Base-by-base conservation (phyloP, 2,329 filamentous ascomycete species). In the Mollisia scopiformis region DNA sequence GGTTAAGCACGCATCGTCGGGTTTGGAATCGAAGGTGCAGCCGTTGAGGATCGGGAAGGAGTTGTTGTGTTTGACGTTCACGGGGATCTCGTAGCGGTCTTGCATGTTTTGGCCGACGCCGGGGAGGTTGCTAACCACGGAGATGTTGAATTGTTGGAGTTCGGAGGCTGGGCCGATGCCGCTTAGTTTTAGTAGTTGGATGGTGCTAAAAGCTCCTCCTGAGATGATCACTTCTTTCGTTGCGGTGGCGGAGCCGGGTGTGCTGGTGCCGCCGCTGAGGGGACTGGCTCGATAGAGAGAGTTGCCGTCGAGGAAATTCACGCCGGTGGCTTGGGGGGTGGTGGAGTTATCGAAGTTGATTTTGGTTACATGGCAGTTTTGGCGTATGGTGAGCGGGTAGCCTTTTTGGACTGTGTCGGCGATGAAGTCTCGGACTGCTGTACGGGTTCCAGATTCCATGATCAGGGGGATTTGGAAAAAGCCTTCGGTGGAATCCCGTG, bases 41-140 rank as follows among this genome's bases (percentile, higher is more conserved):
- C 72, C 72, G 4, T 73, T 63, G 25, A 75, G 68, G 27, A 75
- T 63, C 2, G 68, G 68, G 66, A 78, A 80, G 59, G 76, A 72
- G 39, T 69, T 76, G 2, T 73, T 75, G 4, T 74, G 65, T 8
- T 81, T 75, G 33, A 77, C 80, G 35, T 79, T 71, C 25, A 82
- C 73, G 16, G 75, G 73, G 52, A 81, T 77, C 69, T 82, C 82
- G 70, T 83, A 83, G 59, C 82, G 57, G 81, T 79, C 66, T 81
- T 84, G 79, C 1, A 88, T 75, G 72, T 88, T 88, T 30, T 76
- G 79, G 35, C 86, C 87, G n/a, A 90, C 86, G 8, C 90, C 86
- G 0, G 85, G 86, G 1, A 86, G 78, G 68, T 89, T 79, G 2
- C 57, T 84, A 33, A 87, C 66, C 2, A 86, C 76, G 2, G 77